Percentiles rank a stretch among this genome's conserved stretches.
Evolutionary conservation across 306 rosid species (phyloP).

Genomic region (Luffa acutangula): DNA sequence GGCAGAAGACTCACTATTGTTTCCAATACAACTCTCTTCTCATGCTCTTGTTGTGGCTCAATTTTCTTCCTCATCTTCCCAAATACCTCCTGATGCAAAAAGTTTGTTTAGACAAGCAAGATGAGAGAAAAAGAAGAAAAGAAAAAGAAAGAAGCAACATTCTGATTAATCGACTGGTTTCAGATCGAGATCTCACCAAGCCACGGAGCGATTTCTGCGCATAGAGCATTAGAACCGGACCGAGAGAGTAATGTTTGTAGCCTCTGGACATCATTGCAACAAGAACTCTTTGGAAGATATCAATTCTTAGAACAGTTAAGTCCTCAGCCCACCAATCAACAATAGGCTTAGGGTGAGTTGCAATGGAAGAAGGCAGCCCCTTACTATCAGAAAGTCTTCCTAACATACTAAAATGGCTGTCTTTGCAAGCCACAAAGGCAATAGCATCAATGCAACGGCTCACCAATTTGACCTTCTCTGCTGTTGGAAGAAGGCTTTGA

Average conservation of each 20-base stretch:
- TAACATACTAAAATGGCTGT: conserved; percentile 48
- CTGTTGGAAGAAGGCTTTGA: conserved; percentile 55
- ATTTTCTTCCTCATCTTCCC: conserved; percentile 82
- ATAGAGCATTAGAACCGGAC: conserved; percentile 86
- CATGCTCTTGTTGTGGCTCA: conserved; percentile 64
- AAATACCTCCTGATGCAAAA: conserved; percentile 41
- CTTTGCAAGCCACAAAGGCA: conserved; percentile 69
- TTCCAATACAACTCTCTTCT: conserved; percentile 82
- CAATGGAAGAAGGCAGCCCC: conserved; percentile 27
- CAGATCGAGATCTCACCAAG: conserved; percentile 78
- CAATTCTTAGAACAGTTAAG: conserved; percentile 76
- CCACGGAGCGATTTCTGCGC: conserved; percentile 96
- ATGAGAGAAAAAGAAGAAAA: background rate
- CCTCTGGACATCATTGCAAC: conserved; percentile 98
- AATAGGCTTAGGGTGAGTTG: conserved; percentile 35
- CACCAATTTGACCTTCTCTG: conserved; percentile 70
- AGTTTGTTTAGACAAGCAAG: conserved; percentile 9
- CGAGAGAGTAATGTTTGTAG: conserved; percentile 69
- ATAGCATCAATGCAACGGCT: conserved; percentile 73
- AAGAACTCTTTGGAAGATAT: conserved; percentile 76
- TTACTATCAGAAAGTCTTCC: conserved; percentile 27
- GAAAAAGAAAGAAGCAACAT: background rate
- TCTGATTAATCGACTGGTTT: background rate
- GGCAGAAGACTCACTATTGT: conserved; percentile 87
- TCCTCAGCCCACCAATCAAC: conserved; percentile 99